Evolutionary conservation across 148 eudicot genomes (phyloP), one percentile per base, ranked within the genome.

Genomic region (Mesembryanthemum crystallinum): DNA sequence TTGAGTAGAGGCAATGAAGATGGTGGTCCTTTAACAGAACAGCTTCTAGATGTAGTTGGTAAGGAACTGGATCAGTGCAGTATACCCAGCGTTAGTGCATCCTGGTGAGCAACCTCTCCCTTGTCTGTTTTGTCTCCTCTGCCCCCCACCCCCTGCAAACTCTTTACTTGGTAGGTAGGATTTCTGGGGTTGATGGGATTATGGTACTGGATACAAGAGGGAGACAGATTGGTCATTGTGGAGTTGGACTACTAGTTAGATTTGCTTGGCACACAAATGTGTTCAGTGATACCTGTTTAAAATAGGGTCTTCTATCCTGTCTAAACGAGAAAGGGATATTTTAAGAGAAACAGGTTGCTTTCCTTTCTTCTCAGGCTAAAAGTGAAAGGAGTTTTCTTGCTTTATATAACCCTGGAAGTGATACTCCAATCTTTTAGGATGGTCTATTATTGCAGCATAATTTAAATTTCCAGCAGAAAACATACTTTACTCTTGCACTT

Each of bases 11-110:
- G 87, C 49, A 81, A 79, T 77, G 86, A 78, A 76, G 91, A 88
- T 75, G 91, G 90, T 39, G 76, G 82, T 84, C 78, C 85, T 79
- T 78, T 95, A 73, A 85, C 87, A 5, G 94, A 90, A 86, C 92
- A 92, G 83, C 88, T 95, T 80, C 77, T 88, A 77, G 96, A 92
- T 78, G 77, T 92, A 32, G 70, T 95, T 57, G 80, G 85, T 78
- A 90, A 85, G 86, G 99, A 95, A 71, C 89, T 95, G 52, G 97
- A 95, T 87, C 97, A 92, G 72, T 85, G 79, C 77, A 82, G 75
- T 82, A 65, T 79, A 49, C 76, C 83, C 65, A 77, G 83, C 76
- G 61, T 82, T 71, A 76, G 57, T 73, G 66, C 79, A 43, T 71
- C 86, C 62, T 67, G 98, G 98, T 92, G 57, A 76, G 88, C 62